Evolutionary conservation across 164 flowering plant species (phyloP).

Genomic region (Nymphaea colorata): DNA sequence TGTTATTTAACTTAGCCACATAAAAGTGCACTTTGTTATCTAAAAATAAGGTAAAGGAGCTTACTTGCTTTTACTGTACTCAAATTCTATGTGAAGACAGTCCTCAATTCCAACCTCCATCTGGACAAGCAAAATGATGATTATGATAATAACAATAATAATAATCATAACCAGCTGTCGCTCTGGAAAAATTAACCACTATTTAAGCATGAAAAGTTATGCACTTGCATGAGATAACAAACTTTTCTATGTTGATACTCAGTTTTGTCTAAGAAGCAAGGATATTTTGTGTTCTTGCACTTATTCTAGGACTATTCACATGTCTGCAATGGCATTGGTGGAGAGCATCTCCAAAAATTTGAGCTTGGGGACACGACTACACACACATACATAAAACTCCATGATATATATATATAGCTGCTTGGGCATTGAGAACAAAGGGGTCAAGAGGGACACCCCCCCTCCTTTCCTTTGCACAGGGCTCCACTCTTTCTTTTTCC

Average conservation of each 20-base stretch:
- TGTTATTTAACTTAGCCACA: not conserved
- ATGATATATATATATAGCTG: no score
- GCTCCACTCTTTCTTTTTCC: no score
- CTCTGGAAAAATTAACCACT: not conserved
- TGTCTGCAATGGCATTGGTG: not conserved
- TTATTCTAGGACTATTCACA: not conserved
- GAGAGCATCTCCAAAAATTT: no score
- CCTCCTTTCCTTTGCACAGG: no score
- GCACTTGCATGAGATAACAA: not conserved
- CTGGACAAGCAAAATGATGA: slow-evolving; percentile 23
- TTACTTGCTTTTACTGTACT: slow-evolving; percentile 94
- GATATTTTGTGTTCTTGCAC: no score
- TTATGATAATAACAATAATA: not conserved
- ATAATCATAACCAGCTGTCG: not conserved
- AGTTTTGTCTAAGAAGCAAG: no score
- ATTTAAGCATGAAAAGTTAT: not conserved
- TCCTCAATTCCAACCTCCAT: slow-evolving; percentile 99
- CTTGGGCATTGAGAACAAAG: no score
- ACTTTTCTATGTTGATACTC: no score
- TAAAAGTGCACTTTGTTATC: not conserved
- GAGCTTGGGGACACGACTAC: no score
- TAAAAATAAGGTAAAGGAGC: slow-evolving; percentile 9
- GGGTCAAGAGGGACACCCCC: no score
- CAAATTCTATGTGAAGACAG: slow-evolving; percentile 92
- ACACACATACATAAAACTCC: no score